phyloP scores from a whole-genome alignment of 768 basidiomycete genomes.

The Trametes cubensis region DNA sequence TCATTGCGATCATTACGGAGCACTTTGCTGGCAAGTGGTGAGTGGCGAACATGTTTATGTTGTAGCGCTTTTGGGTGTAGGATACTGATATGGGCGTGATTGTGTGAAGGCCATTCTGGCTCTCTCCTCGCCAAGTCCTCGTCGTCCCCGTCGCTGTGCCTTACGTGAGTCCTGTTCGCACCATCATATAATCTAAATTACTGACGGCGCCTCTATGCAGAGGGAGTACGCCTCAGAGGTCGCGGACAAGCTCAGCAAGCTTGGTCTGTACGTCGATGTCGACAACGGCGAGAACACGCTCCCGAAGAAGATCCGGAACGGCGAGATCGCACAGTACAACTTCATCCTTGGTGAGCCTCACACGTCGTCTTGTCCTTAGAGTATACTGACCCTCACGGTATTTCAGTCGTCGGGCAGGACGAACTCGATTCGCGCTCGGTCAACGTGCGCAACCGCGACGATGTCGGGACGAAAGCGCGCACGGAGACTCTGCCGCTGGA shows the following conservation, averaged over 20 bases:
- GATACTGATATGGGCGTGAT: neutral
- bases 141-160: constrained; percentile 92
- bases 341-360: constrained; percentile 80
- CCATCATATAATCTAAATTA: no score
- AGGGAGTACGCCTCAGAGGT: constrained; percentile 90
- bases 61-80: neutral
- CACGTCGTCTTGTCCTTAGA: neutral
- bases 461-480: constrained; percentile 82
- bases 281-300: constrained; percentile 92
- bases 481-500: constrained; percentile 76
- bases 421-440: constrained; percentile 87
- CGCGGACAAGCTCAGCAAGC: constrained; percentile 60
- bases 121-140: constrained; percentile 93
- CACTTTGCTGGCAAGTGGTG: constrained; percentile 98
- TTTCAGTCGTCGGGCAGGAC: constrained; percentile 89
- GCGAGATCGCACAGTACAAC: constrained; percentile 96
- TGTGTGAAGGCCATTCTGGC: constrained; percentile 87
- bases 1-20: constrained; percentile 96
- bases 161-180: constrained; percentile 59
- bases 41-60: constrained; percentile 30
- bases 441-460: constrained; percentile 95
- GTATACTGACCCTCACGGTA: neutral
- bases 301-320: constrained; percentile 96
- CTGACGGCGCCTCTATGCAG: constrained; percentile 42
- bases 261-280: constrained; percentile 87